These are phyloP conservation scores for Caryopteris hybrid DNA, from an alignment of 305 asterid species.

Conservation along the genomic window DNA sequence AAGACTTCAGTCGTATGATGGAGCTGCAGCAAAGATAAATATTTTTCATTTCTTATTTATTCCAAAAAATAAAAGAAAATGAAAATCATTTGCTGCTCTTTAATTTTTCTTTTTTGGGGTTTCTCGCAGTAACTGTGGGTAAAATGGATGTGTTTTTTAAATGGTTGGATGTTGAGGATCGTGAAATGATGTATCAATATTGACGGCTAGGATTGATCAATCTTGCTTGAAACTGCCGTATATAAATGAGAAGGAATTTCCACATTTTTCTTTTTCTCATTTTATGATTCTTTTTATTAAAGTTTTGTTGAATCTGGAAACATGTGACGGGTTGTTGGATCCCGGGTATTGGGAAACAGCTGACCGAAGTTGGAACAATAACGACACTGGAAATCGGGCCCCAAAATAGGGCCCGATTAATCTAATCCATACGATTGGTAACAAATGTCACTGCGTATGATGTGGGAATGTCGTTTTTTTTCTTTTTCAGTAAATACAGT, in stretches of 20 bases:
- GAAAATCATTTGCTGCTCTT: slow-evolving; percentile 6
- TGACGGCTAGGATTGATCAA: slow-evolving; percentile 30
- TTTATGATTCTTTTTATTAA: not conserved
- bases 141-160: not conserved
- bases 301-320: not conserved
- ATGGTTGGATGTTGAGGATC: not conserved
- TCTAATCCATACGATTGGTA: not conserved
- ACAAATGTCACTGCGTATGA: slow-evolving; percentile 3
- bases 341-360: slow-evolving; percentile 20
- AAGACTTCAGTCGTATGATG: slow-evolving; percentile 84
- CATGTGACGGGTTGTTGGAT: slow-evolving; percentile 1
- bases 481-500: too few relatives aligned
- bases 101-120: not conserved
- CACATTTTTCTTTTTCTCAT: not conserved
- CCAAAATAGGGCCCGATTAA: not conserved
- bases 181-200: slow-evolving; percentile 1
- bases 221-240: slow-evolving; percentile 14
- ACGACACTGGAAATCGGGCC: not conserved
- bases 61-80: slow-evolving; percentile 1
- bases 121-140: not conserved
- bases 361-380: not conserved
- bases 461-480: too few relatives aligned
- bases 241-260: slow-evolving; percentile 2
- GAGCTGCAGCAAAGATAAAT: slow-evolving; percentile 47
- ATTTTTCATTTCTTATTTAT: slow-evolving; percentile 3